Conservation (phyloP, 2,329 filamentous ascomycete genomes). For the Trichoderma guizhouense region DNA sequence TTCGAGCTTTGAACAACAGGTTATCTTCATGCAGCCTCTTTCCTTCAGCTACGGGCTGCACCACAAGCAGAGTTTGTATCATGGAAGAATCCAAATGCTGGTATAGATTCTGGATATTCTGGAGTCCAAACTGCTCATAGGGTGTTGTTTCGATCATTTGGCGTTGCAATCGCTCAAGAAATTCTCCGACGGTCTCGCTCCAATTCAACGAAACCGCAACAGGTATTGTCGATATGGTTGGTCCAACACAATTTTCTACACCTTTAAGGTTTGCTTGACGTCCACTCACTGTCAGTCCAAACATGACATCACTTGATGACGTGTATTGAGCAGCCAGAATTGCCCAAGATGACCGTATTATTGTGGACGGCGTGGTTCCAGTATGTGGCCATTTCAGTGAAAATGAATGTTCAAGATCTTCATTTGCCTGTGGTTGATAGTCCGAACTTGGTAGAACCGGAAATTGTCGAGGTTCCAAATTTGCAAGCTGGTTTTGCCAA, state of each 20-base stretch:
- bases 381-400: not conserved
- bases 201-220: conserved; percentile 13
- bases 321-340: conserved; percentile 9
- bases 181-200: conserved; percentile 5
- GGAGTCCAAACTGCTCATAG: conserved; percentile 28
- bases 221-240: conserved; percentile 21
- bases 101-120: conserved; percentile 25
- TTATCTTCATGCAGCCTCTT: conserved; percentile 9
- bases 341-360: conserved; percentile 4
- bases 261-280: conserved; percentile 18
- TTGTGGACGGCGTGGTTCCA: not conserved
- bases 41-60: conserved; percentile 5
- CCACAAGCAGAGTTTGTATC: conserved; percentile 12
- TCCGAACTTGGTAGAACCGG: not conserved
- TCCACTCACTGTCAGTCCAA: conserved; percentile 11
- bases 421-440: conserved; percentile 4
- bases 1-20: conserved; percentile 8
- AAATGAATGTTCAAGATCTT: not conserved
- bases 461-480: not conserved
- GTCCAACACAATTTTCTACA: conserved; percentile 19
- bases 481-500: conserved; percentile 4
- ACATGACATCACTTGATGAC: not conserved
- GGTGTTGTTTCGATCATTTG: conserved; percentile 23
- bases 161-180: conserved; percentile 24
- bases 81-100: not conserved